phyloP scores from a whole-genome alignment of 2,329 filamentous ascomycete genomes.

The Emergomyces africanus region DNA sequence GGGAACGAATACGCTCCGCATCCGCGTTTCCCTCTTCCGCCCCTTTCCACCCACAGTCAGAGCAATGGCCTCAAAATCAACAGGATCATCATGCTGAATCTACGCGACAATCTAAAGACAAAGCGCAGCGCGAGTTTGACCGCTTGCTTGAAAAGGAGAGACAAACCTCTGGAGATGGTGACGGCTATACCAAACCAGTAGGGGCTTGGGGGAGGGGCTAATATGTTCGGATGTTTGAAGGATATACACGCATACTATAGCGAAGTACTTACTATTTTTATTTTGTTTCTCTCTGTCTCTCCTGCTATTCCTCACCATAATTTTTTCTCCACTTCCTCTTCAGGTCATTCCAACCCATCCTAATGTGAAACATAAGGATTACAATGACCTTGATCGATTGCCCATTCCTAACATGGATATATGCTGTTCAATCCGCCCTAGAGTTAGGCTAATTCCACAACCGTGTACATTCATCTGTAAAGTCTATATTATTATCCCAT shows the following conservation, averaged over 20 bases:
- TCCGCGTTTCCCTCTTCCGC: neutral
- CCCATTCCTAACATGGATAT: neutral
- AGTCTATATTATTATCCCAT: too few species aligned
- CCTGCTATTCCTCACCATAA: neutral
- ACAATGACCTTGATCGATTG: neutral
- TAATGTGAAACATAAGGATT: neutral
- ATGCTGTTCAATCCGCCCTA: neutral
- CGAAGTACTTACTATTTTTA: neutral
- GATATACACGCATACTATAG: neutral
- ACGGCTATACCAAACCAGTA: neutral
- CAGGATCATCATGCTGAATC: neutral
- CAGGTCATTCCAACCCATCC: neutral
- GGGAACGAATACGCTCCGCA: constrained; percentile 3
- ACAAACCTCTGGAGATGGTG: constrained; percentile 13
- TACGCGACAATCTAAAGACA: constrained; percentile 18
- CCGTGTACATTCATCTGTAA: neutral
- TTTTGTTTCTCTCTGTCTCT: neutral
- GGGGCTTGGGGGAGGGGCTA: constrained; percentile 1
- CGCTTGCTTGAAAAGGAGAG: constrained; percentile 30
- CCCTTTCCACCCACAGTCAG: neutral
- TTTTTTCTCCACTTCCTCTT: neutral
- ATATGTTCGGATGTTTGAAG: neutral
- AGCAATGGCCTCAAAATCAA: constrained; percentile 6
- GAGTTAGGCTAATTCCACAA: neutral
- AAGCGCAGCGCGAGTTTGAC: constrained; percentile 33